Evolutionary conservation across 441 rosid genomes (phyloP).

Genomic region (Populus trichocarpa): DNA sequence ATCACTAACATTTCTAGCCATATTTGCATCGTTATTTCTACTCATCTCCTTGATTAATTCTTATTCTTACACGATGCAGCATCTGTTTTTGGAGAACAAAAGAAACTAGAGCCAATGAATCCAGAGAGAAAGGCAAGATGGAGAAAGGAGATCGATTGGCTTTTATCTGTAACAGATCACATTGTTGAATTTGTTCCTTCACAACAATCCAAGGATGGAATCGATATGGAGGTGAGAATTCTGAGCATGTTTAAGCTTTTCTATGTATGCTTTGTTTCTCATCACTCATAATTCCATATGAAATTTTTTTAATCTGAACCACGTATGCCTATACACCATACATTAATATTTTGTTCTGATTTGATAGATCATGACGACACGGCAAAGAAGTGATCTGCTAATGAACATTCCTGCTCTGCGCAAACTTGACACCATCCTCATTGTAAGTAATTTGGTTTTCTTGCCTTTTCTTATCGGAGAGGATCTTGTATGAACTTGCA

Average conservation of each 20-base stretch:
- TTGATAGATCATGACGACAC: constrained; percentile 59
- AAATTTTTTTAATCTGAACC: not conserved
- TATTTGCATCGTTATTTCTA: not conserved
- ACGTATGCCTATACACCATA: not conserved
- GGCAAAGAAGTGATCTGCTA: constrained; percentile 74
- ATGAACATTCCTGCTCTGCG: constrained; percentile 82
- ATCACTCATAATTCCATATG: not conserved
- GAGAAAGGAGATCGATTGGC: constrained; percentile 88
- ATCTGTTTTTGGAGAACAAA: constrained; percentile 85
- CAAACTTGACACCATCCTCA: constrained; percentile 72
- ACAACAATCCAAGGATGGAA: constrained; percentile 72
- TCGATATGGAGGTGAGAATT: constrained; percentile 69
- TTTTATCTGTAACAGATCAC: constrained; percentile 78
- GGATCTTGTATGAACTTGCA: not conserved
- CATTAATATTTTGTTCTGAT: not conserved
- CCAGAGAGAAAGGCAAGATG: constrained; percentile 63
- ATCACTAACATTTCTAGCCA: not conserved
- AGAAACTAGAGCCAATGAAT: constrained; percentile 73
- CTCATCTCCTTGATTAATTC: not conserved
- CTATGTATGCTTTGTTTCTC: not conserved
- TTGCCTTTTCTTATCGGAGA: not conserved
- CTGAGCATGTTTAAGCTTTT: not conserved
- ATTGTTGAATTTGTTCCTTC: constrained; percentile 86
- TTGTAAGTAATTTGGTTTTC: constrained; percentile 39
- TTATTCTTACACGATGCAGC: constrained; percentile 33